Percentiles rank a stretch among this genome's conserved stretches.
phyloP scores from a whole-genome alignment of 352 stramenopile species.

The Phytophthora pseudosyringae region DNA sequence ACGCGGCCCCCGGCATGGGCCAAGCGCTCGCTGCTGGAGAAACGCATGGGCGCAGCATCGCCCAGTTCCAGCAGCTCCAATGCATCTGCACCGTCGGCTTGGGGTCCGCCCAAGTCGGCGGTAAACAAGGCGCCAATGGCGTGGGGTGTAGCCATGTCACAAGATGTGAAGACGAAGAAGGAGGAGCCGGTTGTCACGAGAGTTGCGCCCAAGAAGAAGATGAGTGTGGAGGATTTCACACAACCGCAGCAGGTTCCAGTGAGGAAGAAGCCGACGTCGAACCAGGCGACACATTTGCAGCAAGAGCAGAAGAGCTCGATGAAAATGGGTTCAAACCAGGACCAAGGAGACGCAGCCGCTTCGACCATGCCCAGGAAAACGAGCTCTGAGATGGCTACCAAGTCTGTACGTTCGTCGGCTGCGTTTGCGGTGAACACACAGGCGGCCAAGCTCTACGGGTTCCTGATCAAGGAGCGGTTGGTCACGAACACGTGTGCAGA shows the following conservation, averaged over 20 bases:
- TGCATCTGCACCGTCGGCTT: neutral
- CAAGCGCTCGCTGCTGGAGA: slow-evolving; percentile 57
- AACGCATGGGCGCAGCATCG: slow-evolving; percentile 34
- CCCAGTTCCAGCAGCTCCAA: neutral
- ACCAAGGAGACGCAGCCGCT: neutral
- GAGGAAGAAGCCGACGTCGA: slow-evolving; percentile 18
- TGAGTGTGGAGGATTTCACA: neutral
- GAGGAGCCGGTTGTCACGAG: neutral
- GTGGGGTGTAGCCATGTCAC: neutral
- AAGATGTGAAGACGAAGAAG: neutral
- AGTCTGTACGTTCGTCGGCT: neutral
- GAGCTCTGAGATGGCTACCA: neutral
- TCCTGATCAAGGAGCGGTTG: slow-evolving; percentile 54
- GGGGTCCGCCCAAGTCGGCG: neutral
- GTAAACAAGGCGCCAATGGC: neutral
- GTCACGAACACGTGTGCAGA: slow-evolving; percentile 52
- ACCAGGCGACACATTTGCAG: slow-evolving; percentile 17
- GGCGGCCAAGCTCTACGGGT: slow-evolving; percentile 59
- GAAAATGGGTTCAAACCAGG: slow-evolving; percentile 7
- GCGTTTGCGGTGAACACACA: slow-evolving; percentile 42
- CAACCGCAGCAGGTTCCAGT: slow-evolving; percentile 9
- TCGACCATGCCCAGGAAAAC: neutral
- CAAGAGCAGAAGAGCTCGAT: slow-evolving; percentile 1
- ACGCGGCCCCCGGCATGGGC: slow-evolving; percentile 37
- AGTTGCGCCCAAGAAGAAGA: slow-evolving; percentile 11